Base-by-base conservation (phyloP, 306 rosid species). In the Glycine tomentella region DNA sequence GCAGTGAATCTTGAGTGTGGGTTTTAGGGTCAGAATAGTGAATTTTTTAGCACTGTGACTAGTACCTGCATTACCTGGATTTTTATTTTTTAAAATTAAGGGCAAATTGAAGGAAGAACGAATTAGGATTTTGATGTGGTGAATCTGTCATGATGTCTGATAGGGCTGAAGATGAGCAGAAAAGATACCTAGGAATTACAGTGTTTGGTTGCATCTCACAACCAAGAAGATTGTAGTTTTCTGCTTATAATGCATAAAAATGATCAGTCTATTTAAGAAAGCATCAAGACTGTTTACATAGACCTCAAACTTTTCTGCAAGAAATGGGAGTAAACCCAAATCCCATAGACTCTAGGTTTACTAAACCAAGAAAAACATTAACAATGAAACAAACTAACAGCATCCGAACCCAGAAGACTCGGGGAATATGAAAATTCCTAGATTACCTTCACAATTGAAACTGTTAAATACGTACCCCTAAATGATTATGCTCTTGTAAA, bases 121-220 rank as follows among this genome's bases (percentile, higher is more conserved):
- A 36, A 36, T 36, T 36, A 36, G 2, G 40, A 36, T 36, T 36
- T 36, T 36, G 40, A 36, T 36, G 40, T 36, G 40, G 40, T 36
- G 40, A 36, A 36, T 36, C 40, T 36, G 40, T 36, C 40, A 36
- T 36, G 40, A 36, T 36, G 5, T 3, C 5, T 36, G 40, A 36
- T 36, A 36, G 40, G 3, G 40, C 40, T 36, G 40, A 36, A 36
- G 31, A 25, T 25, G 31, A 25, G 31, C 31, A 13, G 57, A 61
- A 50, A 38, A 61, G 56, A 63, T 63, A 66, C 68, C 46, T 9
- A 17, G 80, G 80, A 67, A 53, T 65, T 42, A 38, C 16, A 51
- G 45, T 42, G 69, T 75, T 56, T 56, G 80, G 69, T 56, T 75
- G 53, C 55, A 55, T 46, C 49, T 57, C 72, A 64, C 46, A 36